phyloP scores from a whole-genome alignment of 1,284 basidiomycete species.

The Mycena citricolor region DNA sequence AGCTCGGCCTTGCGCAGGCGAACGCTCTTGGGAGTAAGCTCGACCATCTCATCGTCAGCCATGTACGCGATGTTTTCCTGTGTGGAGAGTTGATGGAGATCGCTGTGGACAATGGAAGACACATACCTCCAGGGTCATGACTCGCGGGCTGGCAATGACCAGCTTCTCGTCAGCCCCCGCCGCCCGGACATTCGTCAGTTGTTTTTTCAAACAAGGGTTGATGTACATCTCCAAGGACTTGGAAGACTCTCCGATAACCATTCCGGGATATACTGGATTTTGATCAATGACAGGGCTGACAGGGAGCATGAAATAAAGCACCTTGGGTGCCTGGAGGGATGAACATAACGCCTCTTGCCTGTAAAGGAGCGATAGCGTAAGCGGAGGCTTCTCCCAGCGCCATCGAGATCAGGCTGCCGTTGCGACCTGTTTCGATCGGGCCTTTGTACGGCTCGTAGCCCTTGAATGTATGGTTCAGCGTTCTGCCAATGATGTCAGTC shows the following conservation, averaged over 20 bases:
- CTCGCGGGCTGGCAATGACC: conserved; percentile 39
- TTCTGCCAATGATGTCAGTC: conserved; percentile 27
- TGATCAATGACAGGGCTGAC: neutral
- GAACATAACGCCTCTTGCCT: conserved; percentile 46
- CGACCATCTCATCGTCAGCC: conserved; percentile 47
- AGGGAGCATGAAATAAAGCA: conserved; percentile 20
- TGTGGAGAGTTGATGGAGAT: neutral
- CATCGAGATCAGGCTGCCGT: conserved; percentile 47
- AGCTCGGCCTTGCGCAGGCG: conserved; percentile 42
- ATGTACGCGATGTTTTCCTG: conserved; percentile 44
- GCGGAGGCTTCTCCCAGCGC: conserved; percentile 41
- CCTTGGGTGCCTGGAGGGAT: conserved; percentile 42
- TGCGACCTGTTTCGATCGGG: conserved; percentile 43
- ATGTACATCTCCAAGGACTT: conserved; percentile 43
- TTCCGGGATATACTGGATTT: conserved; percentile 42
- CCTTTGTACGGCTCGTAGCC: conserved; percentile 43
- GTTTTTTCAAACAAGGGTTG: conserved; percentile 46
- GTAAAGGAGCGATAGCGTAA: conserved; percentile 46
- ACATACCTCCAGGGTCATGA: conserved; percentile 39
- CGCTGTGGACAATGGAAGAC: neutral
- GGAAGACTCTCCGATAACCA: conserved; percentile 49
- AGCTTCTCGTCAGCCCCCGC: conserved; percentile 49
- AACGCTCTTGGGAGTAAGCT: conserved; percentile 41
- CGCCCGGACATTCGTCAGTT: conserved; percentile 46
- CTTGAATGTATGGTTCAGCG: conserved; percentile 50